Evolutionary conservation across 2,329 filamentous ascomycete species (phyloP), one percentile per base, ranked within the genome.

Genomic region (Penicillium rolfsii): DNA sequence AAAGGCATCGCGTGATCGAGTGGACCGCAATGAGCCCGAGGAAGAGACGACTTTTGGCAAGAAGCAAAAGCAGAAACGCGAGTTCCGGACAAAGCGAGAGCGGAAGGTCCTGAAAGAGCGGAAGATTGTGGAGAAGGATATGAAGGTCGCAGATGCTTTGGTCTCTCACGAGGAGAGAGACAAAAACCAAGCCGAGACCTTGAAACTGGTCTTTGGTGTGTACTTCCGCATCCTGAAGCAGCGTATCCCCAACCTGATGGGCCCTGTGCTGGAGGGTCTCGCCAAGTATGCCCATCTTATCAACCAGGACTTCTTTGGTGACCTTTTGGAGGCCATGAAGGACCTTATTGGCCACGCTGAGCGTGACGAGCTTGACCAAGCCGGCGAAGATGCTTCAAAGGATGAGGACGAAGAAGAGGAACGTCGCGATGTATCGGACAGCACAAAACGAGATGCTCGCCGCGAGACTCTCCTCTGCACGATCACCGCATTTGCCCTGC

Each of bases 261-360:
- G 95, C n/a, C 93, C 94, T 14, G 93, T 97, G 0, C 85, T 99
- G 5, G 95, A 98, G 80, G 95, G 95, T 30, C 81, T 99, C 24
- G 93, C 94, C 54, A 93, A 93, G 73, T 99, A 96, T 74, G 89
- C 93, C 3, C 95, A 97, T 74, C 84, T 99, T 61, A 99, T 99
- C 83, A 99, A 99, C 80, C 93, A 99, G 73, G 92, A 99, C 74
- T 98, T 99, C 82, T 99, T 99, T 71, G 95, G 94, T 30, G 95
- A 99, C 73, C 84, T 99, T 33, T 85, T 99, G 11, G 95, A 98
- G 78, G 94, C 93, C 0, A 83, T 99, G 41, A 96, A 96, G 76
- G 95, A 99, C 65, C 85, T 99, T 48, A 94, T 98, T 70, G 86
- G 87, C 4, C 87, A 93, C 67, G 89, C 90, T 55, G 85, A 89